Conservation (phyloP, 371 early-diverging fungal genomes). For the Mortierella sp. region DNA sequence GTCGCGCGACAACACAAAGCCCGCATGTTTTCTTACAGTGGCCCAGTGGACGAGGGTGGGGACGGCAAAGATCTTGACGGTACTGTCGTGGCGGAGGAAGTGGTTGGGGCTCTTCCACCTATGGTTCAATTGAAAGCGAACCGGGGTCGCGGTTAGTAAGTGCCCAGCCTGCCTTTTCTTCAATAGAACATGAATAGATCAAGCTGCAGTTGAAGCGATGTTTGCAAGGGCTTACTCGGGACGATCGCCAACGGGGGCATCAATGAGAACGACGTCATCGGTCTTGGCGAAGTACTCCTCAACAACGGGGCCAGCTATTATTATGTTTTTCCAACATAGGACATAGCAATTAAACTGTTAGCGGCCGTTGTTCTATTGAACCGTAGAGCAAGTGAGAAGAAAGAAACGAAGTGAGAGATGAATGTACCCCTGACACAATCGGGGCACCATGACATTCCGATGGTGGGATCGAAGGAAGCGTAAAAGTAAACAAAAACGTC, state of each 20-base stretch:
- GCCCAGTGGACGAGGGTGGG: conserved; percentile 72
- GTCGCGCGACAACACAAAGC: not conserved
- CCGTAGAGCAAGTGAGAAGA: not conserved
- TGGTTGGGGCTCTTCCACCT: conserved; percentile 70
- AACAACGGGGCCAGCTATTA: conserved; percentile 65
- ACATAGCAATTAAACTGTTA: not conserved
- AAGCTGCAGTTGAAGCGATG: not conserved
- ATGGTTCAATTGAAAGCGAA: not conserved
- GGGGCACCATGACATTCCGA: conserved; percentile 73
- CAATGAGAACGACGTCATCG: conserved; percentile 60
- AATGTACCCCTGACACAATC: conserved; percentile 63
- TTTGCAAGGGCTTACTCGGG: conserved; percentile 34
- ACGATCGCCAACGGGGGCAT: conserved; percentile 68
- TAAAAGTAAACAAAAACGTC: conserved; percentile 49
- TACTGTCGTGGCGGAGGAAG: conserved; percentile 61
- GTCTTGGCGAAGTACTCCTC: conserved; percentile 61
- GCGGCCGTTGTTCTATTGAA: not conserved
- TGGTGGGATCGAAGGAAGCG: conserved; percentile 53
- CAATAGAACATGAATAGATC: not conserved
- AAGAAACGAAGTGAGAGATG: not conserved
- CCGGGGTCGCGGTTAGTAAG: not conserved
- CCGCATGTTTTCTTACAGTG: conserved; percentile 57
- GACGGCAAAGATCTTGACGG: conserved; percentile 62
- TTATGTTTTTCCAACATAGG: conserved; percentile 21
- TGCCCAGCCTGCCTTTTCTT: not conserved